Evolutionary conservation across 225 moss, liverwort and hornwort species (phyloP).

Genomic region (Pleurozium schreberi): DNA sequence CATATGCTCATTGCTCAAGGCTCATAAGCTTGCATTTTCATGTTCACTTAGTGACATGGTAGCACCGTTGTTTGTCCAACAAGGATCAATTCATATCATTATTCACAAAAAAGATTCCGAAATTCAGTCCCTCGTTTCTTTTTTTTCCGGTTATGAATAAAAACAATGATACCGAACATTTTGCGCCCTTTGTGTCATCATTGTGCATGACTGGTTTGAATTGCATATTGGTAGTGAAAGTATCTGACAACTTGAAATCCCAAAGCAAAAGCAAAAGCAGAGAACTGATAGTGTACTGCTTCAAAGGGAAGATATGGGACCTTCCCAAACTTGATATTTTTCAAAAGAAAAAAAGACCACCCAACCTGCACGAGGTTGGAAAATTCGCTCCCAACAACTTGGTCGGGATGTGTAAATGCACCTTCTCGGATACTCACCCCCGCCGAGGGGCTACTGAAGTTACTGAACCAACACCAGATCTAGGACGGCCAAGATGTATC

Average conservation of each 20-base stretch:
- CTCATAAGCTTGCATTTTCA: too few relatives aligned
- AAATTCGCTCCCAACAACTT: background rate
- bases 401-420: background rate
- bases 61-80: too few relatives aligned
- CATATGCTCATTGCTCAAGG: too few relatives aligned
- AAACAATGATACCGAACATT: background rate
- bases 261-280: background rate
- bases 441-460: too few relatives aligned
- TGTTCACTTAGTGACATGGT: too few relatives aligned
- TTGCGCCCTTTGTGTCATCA: too few relatives aligned
- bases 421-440: background rate
- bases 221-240: background rate
- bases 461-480: too few relatives aligned
- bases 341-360: background rate
- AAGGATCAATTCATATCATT: background rate
- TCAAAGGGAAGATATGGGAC: background rate
- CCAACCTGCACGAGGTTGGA: background rate
- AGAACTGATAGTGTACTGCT: background rate
- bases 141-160: background rate
- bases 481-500: too few relatives aligned
- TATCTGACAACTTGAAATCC: background rate
- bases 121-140: background rate
- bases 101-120: accelerated
- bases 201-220: background rate
- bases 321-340: too few relatives aligned